phyloP scores from a whole-genome alignment of 805 yeast genomes.

The Pichia phayaonensis region DNA sequence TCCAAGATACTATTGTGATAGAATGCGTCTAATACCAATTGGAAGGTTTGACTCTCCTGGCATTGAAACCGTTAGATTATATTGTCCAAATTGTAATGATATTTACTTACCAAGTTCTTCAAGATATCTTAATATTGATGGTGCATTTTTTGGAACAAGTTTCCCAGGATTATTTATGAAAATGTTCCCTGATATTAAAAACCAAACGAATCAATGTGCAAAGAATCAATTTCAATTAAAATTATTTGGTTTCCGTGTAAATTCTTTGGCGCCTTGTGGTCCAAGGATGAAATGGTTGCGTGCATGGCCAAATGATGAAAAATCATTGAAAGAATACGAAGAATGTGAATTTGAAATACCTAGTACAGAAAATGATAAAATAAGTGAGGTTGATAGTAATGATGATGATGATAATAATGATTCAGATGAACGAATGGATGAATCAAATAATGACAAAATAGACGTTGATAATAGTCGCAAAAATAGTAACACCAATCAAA shows the following conservation, averaged over 20 bases:
- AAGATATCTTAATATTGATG: conserved; percentile 85
- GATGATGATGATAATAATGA: conserved; percentile 13
- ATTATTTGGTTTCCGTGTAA: conserved; percentile 80
- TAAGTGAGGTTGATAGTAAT: conserved; percentile 13
- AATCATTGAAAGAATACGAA: conserved; percentile 55
- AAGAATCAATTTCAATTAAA: conserved; percentile 59
- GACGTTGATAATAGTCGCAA: conserved; percentile 3
- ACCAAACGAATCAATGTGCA: conserved; percentile 48
- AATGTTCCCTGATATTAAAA: conserved; percentile 85
- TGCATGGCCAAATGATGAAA: conserved; percentile 56
- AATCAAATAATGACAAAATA: background rate
- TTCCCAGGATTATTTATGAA: conserved; percentile 90
- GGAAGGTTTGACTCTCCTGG: conserved; percentile 91
- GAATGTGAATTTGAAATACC: conserved; percentile 60
- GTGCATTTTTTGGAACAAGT: conserved; percentile 94
- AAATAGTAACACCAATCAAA: conserved; percentile 13
- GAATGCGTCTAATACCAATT: conserved; percentile 83
- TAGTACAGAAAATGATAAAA: conserved; percentile 16
- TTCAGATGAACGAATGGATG: background rate
- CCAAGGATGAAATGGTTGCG: conserved; percentile 97
- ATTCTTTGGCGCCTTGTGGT: conserved; percentile 69
- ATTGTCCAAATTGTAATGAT: conserved; percentile 93
- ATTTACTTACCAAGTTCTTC: conserved; percentile 81
- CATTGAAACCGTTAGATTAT: conserved; percentile 81
- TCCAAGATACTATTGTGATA: conserved; percentile 83